Percentiles rank a stretch among this genome's conserved stretches.
These are phyloP conservation scores for Penicillium nucicola DNA, from an alignment of 495 filamentous ascomycete genomes.

Conservation along the genomic window DNA sequence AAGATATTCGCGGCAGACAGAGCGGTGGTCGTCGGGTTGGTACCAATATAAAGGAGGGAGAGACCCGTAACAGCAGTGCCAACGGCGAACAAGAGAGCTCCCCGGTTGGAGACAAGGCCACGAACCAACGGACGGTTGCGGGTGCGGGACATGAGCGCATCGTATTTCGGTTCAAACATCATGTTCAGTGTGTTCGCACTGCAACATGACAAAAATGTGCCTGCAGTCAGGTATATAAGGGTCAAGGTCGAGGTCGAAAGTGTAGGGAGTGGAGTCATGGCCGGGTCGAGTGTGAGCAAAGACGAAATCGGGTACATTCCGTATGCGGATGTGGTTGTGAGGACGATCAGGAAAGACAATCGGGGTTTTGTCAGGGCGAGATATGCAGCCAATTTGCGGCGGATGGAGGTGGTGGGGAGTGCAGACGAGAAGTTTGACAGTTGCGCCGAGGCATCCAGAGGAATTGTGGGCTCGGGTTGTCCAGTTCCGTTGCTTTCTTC, in stretches of 20 bases:
- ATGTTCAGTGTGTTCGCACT: conserved; percentile 95
- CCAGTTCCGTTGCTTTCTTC: conserved; percentile 24
- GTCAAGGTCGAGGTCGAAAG: conserved; percentile 86
- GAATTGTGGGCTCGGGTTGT: conserved; percentile 44
- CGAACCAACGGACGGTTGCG: conserved; percentile 86
- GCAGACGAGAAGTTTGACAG: conserved; percentile 69
- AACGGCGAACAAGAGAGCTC: conserved; percentile 77
- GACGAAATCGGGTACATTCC: conserved; percentile 81
- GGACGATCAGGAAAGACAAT: conserved; percentile 84
- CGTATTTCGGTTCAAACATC: conserved; percentile 87
- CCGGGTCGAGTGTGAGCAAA: conserved; percentile 50
- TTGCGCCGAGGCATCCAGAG: conserved; percentile 79
- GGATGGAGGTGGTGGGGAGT: conserved; percentile 66
- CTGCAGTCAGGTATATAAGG: conserved; percentile 84
- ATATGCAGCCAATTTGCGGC: conserved; percentile 75
- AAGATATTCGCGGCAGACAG: conserved; percentile 82
- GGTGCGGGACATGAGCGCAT: conserved; percentile 89
- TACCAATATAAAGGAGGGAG: conserved; percentile 74
- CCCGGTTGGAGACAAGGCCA: conserved; percentile 68
- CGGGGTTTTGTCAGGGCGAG: conserved; percentile 94
- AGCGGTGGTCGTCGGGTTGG: conserved; percentile 88
- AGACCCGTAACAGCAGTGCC: conserved; percentile 64
- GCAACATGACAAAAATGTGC: conserved; percentile 80
- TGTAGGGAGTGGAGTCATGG: conserved; percentile 71
- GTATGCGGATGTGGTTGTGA: conserved; percentile 89